These are phyloP conservation scores for Posidonia oceanica DNA, from an alignment of 116 monocot genomes.

Conservation along the genomic window DNA sequence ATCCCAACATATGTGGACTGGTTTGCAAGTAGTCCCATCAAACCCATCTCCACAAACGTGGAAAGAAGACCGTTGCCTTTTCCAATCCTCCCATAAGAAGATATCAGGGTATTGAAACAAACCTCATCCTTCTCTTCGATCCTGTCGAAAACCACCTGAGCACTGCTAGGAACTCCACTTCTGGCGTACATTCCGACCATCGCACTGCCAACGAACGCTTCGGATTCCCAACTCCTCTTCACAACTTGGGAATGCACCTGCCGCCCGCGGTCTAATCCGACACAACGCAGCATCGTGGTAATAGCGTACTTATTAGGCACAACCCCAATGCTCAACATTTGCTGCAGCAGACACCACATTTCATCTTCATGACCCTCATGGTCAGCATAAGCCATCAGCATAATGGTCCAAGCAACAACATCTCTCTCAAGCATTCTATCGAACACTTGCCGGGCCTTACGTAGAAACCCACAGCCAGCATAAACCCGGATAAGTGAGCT, in stretches of 20 bases:
- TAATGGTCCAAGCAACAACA: conserved; percentile 41
- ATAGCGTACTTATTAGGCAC: conserved; percentile 29
- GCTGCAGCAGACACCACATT: conserved; percentile 15
- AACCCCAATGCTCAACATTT: conserved; percentile 22
- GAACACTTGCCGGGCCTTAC: not conserved
- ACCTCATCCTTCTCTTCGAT: conserved; percentile 40
- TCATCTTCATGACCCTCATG: conserved; percentile 11
- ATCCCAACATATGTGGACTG: conserved; percentile 32
- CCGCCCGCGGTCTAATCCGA: conserved; percentile 10
- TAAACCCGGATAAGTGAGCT: not conserved
- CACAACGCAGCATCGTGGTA: conserved; percentile 19
- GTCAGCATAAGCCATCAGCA: conserved; percentile 33
- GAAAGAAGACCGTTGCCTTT: conserved; percentile 2
- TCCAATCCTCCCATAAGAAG: conserved; percentile 13
- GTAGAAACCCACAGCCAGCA: not conserved
- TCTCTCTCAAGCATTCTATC: not conserved
- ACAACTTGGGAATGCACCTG: conserved; percentile 32
- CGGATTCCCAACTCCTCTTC: conserved; percentile 28
- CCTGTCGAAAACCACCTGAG: conserved; percentile 23
- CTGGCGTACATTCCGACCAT: conserved; percentile 41
- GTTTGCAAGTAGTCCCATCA: conserved; percentile 13
- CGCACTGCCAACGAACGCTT: conserved; percentile 35
- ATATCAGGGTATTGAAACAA: conserved; percentile 39
- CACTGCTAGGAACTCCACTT: conserved; percentile 11
- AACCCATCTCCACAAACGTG: conserved; percentile 24